Evolutionary conservation across 2,329 filamentous ascomycete species (phyloP).

Genomic region (Cytospora paraplurivora): DNA sequence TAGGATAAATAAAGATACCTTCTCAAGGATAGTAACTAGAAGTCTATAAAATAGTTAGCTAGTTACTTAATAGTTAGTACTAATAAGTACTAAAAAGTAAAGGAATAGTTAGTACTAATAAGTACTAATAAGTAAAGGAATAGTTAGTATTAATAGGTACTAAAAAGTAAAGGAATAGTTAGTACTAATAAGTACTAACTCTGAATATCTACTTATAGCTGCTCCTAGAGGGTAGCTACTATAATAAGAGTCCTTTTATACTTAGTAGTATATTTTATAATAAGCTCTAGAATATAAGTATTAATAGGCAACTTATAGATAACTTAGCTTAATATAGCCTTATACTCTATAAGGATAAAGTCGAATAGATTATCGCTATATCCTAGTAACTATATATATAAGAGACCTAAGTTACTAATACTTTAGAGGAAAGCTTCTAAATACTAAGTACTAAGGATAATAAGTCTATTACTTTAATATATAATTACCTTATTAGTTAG

Average conservation of each 20-base stretch:
- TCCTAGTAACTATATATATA: not conserved
- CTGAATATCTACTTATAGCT: not conserved
- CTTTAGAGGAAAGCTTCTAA: not conserved
- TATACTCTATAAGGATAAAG: not conserved
- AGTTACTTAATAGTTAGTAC: not conserved
- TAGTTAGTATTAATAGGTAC: not conserved
- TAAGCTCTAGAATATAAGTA: no score
- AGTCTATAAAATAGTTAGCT: not conserved
- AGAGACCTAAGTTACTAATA: not conserved
- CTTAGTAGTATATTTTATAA: no score
- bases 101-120: no score
- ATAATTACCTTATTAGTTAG: no score
- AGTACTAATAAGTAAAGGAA: no score
- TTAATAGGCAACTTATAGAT: no score
- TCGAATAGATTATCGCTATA: not conserved
- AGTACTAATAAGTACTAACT: not conserved
- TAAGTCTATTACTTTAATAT: no score
- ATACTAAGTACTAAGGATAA: no score
- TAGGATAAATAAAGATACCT: not conserved
- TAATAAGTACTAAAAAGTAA: no score
- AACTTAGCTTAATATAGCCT: not conserved
- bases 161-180: no score
- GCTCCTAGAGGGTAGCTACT: not conserved
- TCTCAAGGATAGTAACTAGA: not conserved
- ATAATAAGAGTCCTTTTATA: no score